phyloP scores from a whole-genome alignment of 2,329 filamentous ascomycete genomes.

The Blastomyces percursus region DNA sequence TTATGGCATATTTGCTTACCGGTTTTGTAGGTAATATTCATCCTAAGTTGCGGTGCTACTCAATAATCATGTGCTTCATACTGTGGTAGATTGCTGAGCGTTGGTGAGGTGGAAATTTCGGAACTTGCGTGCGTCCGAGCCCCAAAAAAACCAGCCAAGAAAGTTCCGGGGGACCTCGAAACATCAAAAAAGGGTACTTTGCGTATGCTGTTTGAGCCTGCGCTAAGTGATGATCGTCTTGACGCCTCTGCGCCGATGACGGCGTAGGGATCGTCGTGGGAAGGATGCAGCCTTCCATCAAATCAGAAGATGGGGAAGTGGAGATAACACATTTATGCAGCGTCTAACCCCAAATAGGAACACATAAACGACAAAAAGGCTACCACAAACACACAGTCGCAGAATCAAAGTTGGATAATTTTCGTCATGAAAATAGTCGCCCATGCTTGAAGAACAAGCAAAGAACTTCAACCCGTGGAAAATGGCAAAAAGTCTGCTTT shows the following conservation, averaged over 20 bases:
- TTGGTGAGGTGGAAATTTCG: background rate
- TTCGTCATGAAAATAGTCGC: background rate
- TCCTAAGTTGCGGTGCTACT: background rate
- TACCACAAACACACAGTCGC: too few relatives aligned
- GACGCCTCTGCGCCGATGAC: background rate
- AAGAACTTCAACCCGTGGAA: background rate
- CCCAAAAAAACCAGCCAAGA: background rate
- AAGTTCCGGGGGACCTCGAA: background rate
- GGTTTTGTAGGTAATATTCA: background rate
- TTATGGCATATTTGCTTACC: background rate
- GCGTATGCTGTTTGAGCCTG: background rate
- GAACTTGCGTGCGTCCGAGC: background rate
- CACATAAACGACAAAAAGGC: constrained; percentile 1
- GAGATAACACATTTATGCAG: constrained; percentile 3
- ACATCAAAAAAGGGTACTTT: constrained; percentile 1
- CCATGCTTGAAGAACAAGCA: background rate
- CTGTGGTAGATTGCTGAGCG: background rate
- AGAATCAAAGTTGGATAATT: background rate
- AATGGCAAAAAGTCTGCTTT: background rate
- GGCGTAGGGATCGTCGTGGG: background rate
- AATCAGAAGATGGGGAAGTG: background rate
- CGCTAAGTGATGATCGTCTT: constrained; percentile 1
- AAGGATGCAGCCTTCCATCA: background rate
- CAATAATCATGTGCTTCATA: background rate
- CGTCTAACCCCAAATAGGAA: constrained; percentile 4